Percentiles rank a stretch among this genome's conserved stretches.
phyloP scores from a whole-genome alignment of 164 flowering plant genomes.

The Saururus chinensis region DNA sequence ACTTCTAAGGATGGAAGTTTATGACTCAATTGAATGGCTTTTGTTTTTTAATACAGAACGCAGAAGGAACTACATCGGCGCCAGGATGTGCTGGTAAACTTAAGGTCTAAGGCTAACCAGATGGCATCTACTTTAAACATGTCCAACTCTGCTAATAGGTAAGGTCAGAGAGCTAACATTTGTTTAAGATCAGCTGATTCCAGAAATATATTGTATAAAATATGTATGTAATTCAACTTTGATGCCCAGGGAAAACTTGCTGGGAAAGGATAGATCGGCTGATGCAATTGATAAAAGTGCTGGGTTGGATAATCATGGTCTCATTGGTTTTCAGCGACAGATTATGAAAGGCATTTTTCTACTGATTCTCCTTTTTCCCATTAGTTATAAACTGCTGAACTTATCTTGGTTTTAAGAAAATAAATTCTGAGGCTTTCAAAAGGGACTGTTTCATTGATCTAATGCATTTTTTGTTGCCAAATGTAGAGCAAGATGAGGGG shows the following conservation, averaged over 20 bases:
- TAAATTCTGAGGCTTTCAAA: not conserved
- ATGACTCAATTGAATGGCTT: not conserved
- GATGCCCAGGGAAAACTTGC: constrained; percentile 49
- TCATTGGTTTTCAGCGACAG: constrained; percentile 78
- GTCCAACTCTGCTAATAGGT: constrained; percentile 63
- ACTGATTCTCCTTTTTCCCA: not conserved
- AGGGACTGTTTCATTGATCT: not conserved
- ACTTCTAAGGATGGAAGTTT: too few relatives aligned
- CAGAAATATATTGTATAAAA: not conserved
- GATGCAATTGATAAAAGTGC: constrained; percentile 46
- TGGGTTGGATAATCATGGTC: constrained; percentile 72
- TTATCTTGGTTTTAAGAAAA: too few relatives aligned
- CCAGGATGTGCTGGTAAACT: constrained; percentile 63
- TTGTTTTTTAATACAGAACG: constrained; percentile 31
- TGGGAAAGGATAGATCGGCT: constrained; percentile 61
- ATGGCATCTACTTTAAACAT: constrained; percentile 75
- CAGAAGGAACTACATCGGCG: constrained; percentile 90
- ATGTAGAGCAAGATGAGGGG: constrained; percentile 87
- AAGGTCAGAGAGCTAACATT: not conserved
- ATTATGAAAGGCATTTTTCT: constrained; percentile 61
- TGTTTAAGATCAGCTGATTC: not conserved
- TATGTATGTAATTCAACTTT: not conserved
- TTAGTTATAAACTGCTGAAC: not conserved
- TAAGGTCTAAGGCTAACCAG: constrained; percentile 71
- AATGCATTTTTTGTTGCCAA: not conserved